These are phyloP conservation scores for Poronia punctata DNA, from an alignment of 495 filamentous ascomycete genomes.

Conservation along the genomic window DNA sequence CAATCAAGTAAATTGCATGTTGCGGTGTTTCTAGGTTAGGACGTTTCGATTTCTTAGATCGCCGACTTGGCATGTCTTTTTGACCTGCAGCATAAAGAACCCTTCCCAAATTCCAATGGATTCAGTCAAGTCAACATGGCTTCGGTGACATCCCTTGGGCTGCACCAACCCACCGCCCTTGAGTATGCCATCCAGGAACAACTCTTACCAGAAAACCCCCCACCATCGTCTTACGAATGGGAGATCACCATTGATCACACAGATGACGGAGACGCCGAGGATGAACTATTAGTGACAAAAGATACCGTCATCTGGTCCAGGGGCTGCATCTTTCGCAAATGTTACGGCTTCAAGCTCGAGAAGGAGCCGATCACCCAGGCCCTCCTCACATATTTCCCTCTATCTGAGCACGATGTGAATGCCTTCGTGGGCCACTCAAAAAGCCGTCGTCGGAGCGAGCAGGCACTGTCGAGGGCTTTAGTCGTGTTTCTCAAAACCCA, in stretches of 20 bases:
- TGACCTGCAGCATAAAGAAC: too few relatives aligned
- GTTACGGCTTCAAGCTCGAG: constrained; percentile 81
- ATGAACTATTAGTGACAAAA: constrained; percentile 81
- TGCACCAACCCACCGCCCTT: constrained; percentile 78
- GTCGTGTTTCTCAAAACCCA: constrained; percentile 91
- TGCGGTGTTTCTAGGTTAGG: too few relatives aligned
- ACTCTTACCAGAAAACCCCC: constrained; percentile 63
- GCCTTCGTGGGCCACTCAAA: not conserved
- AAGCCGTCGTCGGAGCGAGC: constrained; percentile 4
- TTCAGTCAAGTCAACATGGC: constrained; percentile 55
- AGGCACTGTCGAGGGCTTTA: constrained; percentile 55
- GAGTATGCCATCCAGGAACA: constrained; percentile 77
- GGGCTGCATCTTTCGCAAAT: constrained; percentile 75
- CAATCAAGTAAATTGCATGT: too few relatives aligned
- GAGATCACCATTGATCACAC: constrained; percentile 44
- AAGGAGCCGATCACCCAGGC: constrained; percentile 79
- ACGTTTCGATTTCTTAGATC: too few relatives aligned
- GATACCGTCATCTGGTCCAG: constrained; percentile 87
- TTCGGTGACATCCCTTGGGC: constrained; percentile 74
- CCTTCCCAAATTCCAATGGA: constrained; percentile 11
- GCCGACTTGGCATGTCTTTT: too few relatives aligned
- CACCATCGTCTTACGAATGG: constrained; percentile 67
- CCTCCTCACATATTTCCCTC: constrained; percentile 73
- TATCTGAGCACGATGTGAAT: constrained; percentile 35
- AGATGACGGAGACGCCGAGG: constrained; percentile 46